Base-by-base conservation (phyloP, 2,329 filamentous ascomycete genomes). In the Hymenoscyphus infarciens region DNA sequence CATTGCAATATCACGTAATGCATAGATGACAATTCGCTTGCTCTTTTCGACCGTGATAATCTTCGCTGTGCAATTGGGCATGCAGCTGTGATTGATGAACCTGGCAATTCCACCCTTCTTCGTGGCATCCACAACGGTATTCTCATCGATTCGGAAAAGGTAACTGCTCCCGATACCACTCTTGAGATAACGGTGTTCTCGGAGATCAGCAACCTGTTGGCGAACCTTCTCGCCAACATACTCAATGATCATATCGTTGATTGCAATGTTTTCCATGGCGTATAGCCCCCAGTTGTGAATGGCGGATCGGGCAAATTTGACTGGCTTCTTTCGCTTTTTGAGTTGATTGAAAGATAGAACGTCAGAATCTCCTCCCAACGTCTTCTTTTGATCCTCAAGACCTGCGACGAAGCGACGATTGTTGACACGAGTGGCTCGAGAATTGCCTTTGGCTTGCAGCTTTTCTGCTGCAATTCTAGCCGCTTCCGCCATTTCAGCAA, bases 241-340 rank as follows among this genome's bases (percentile, higher is more conserved):
- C 78, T 99, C 95, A 73, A 99, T 99, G 75, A 99, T 99, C 92
- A 99, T 97, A 77, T 99, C 95, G 75, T 97, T 96, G 75, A 94
- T 92, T 64, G 90, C 86, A 67, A 99, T 99, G 74, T 96, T 95
- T 78, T 99, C 95, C 82, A 97, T 94, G 3, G 95, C 93, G 74
- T 99, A 99, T 31, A 99, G 80, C 31, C 95, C 95, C 95, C 95
- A 99, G 72, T 97, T 98, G 78, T 99, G 95, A 71, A 99, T 99
- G 55, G 95, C 95, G 59, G 95, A 99, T 54, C 95, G 87, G 62
- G 94, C 95, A 77, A 99, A 99, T 75, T 96, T 95, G 75, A 99
- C 95, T 1, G 94, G 93, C 82, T 99, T 99, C 86, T 98, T 99
- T 65, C 95, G 90, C 79, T 98, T 99, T 83, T 98, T 97, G 63